These are phyloP conservation scores for Hygrophorus pudorinus DNA, from an alignment of 768 basidiomycete genomes.

Conservation along the genomic window DNA sequence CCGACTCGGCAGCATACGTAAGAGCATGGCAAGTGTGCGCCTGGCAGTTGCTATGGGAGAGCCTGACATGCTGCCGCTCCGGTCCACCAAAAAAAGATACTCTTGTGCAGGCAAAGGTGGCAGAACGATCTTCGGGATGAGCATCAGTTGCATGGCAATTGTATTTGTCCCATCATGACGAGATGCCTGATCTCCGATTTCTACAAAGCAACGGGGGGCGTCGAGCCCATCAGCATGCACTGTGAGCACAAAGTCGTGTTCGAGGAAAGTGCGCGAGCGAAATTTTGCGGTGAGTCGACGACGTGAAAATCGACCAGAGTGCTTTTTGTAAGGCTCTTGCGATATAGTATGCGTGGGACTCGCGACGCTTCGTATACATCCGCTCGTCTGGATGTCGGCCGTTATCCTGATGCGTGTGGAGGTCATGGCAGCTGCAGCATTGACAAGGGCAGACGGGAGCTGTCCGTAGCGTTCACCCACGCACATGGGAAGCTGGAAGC, in stretches of 20 bases:
- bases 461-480: slow-evolving; percentile 45
- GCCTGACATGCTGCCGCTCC: slow-evolving; percentile 43
- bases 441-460: slow-evolving; percentile 26
- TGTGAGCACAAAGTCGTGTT: slow-evolving; percentile 40
- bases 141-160: slow-evolving; percentile 40
- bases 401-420: slow-evolving; percentile 30
- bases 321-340: slow-evolving; percentile 24
- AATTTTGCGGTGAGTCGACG: slow-evolving; percentile 30
- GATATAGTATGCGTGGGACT: slow-evolving; percentile 37
- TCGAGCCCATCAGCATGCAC: slow-evolving; percentile 41
- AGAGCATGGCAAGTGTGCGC: slow-evolving; percentile 32
- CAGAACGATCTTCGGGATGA: slow-evolving; percentile 43
- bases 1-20: slow-evolving; percentile 35
- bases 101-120: slow-evolving; percentile 37
- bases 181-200: slow-evolving; percentile 10
- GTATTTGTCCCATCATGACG: slow-evolving; percentile 16
- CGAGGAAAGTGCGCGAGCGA: slow-evolving; percentile 32
- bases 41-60: slow-evolving; percentile 37
- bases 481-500: slow-evolving; percentile 43
- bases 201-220: slow-evolving; percentile 43
- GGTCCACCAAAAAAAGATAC: slow-evolving; percentile 52
- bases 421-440: slow-evolving; percentile 18
- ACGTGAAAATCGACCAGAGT: slow-evolving; percentile 23
- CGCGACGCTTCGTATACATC: slow-evolving; percentile 25
- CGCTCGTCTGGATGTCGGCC: slow-evolving; percentile 40